Evolutionary conservation across 2,329 filamentous ascomycete genomes (phyloP).

Genomic region (Penicillium occitanis): DNA sequence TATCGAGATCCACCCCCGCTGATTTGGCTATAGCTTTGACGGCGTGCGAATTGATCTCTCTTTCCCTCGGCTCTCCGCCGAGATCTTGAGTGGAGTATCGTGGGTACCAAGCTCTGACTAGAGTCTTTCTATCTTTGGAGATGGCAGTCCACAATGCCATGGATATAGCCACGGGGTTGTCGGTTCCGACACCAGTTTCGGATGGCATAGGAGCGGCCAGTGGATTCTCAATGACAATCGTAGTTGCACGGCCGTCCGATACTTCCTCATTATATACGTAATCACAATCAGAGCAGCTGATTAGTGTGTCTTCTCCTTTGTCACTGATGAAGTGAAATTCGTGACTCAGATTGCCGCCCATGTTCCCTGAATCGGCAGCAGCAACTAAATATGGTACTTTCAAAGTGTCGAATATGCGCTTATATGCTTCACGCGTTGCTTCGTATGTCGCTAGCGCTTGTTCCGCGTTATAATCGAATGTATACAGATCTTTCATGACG

Average conservation of each 20-base stretch:
- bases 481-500: slow-evolving; percentile 97
- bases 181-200: slow-evolving; percentile 26
- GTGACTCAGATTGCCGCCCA: slow-evolving; percentile 89
- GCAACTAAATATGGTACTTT: slow-evolving; percentile 82
- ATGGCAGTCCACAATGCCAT: slow-evolving; percentile 43
- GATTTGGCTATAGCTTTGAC: slow-evolving; percentile 57
- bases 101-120: slow-evolving; percentile 70
- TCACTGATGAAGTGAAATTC: slow-evolving; percentile 84
- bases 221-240: slow-evolving; percentile 15
- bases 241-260: slow-evolving; percentile 50
- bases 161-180: slow-evolving; percentile 34
- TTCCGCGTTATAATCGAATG: slow-evolving; percentile 71
- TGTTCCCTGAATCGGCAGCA: slow-evolving; percentile 90
- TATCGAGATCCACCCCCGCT: slow-evolving; percentile 66
- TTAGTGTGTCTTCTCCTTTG: slow-evolving; percentile 81
- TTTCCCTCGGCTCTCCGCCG: slow-evolving; percentile 34
- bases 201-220: slow-evolving; percentile 25
- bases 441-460: slow-evolving; percentile 79
- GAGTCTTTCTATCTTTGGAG: slow-evolving; percentile 60
- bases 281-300: slow-evolving; percentile 70
- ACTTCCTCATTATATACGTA: slow-evolving; percentile 87
- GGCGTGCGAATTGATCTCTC: slow-evolving; percentile 58
- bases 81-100: slow-evolving; percentile 40
- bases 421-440: slow-evolving; percentile 71
- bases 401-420: slow-evolving; percentile 74